These are phyloP conservation scores for Populus trichocarpa DNA, from an alignment of 441 rosid species.

Conservation along the genomic window DNA sequence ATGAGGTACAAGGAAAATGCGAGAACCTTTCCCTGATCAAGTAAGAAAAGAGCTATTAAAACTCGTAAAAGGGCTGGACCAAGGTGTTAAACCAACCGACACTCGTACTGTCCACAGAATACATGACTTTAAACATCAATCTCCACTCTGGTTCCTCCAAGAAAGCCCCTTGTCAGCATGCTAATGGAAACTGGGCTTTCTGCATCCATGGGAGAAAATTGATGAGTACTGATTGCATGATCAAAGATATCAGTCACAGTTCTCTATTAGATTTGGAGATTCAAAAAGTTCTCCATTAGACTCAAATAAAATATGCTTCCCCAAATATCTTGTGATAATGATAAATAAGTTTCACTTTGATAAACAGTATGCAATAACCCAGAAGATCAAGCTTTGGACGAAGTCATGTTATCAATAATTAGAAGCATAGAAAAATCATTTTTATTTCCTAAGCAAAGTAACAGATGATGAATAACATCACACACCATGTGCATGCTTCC, in stretches of 20 bases:
- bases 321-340: neutral
- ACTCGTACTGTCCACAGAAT: neutral
- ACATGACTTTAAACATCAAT: neutral
- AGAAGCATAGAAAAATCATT: no score
- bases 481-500: no score
- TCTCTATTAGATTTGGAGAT: neutral
- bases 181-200: constrained; percentile 1
- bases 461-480: no score
- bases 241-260: neutral
- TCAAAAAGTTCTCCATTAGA: no score
- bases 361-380: neutral
- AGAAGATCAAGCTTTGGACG: no score
- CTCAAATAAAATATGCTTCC: neutral
- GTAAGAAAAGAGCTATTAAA: no score
- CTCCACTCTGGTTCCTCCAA: neutral
- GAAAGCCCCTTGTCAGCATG: neutral
- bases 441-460: no score
- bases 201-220: constrained; percentile 12
- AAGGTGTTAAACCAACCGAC: neutral
- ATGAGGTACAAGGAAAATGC: no score
- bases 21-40: no score
- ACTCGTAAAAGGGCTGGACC: no score
- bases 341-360: neutral
- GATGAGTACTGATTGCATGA: neutral
- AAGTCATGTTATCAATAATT: no score